Conservation (phyloP, 23 red algal species). For the Cyanidioschyzon merolae region DNA sequence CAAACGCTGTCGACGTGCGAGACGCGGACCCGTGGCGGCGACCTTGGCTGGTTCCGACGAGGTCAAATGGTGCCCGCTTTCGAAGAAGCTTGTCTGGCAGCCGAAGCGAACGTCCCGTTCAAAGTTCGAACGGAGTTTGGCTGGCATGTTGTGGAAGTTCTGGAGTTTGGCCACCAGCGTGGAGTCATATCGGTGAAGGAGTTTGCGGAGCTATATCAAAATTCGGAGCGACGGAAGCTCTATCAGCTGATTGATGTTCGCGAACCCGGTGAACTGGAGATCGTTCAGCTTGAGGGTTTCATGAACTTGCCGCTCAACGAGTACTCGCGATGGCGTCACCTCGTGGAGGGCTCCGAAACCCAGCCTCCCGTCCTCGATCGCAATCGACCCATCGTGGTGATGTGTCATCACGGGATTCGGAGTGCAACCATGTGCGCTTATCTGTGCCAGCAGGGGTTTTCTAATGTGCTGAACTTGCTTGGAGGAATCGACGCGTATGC, state of each 20-base stretch:
- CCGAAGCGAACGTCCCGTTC: conserved; percentile 28
- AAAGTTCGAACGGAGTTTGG: conserved; percentile 81
- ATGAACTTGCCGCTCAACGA: conserved; percentile 50
- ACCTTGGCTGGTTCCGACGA: conserved; percentile 90
- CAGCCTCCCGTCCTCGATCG: conserved; percentile 30
- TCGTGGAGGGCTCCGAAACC: conserved; percentile 30
- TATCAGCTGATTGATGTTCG: conserved; percentile 59
- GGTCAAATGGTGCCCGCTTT: conserved; percentile 82
- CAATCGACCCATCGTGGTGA: conserved; percentile 65
- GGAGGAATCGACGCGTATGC: conserved; percentile 91
- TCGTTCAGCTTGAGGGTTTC: conserved; percentile 34
- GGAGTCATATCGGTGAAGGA: conserved; percentile 48
- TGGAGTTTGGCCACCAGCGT: conserved; percentile 38
- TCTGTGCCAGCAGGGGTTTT: conserved; percentile 64
- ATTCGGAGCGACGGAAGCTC: neutral
- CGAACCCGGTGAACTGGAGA: conserved; percentile 51
- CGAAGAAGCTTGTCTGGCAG: conserved; percentile 58
- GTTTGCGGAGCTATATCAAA: conserved; percentile 34
- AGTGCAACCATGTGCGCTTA: conserved; percentile 66
- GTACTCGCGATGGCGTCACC: conserved; percentile 34
- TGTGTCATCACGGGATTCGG: conserved; percentile 94
- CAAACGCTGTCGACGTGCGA: conserved; percentile 27
- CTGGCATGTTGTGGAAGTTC: conserved; percentile 83
- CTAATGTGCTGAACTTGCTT: conserved; percentile 58
- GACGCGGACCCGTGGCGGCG: conserved; percentile 48